These are phyloP conservation scores for Aplosporella prunicola DNA, from an alignment of 2,329 filamentous ascomycete genomes.

Conservation along the genomic window DNA sequence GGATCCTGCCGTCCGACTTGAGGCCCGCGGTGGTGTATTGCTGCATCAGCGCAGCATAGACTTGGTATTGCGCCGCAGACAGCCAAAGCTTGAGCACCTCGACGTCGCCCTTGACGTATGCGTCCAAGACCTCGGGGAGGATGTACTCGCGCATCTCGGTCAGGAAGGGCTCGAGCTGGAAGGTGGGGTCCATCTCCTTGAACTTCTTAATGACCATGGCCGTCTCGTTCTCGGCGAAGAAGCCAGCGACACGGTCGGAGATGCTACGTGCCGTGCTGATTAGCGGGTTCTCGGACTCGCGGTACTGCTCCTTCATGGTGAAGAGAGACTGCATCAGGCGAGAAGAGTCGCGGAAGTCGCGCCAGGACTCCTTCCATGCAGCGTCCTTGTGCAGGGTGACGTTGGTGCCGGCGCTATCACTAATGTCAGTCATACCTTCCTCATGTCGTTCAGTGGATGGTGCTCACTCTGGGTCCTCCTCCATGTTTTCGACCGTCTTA, in stretches of 20 bases:
- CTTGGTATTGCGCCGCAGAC: conserved; percentile 88
- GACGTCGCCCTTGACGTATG: conserved; percentile 92
- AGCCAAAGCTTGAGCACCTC: conserved; percentile 91
- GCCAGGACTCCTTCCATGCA: conserved; percentile 97
- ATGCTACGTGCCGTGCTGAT: conserved; percentile 90
- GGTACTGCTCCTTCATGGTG: conserved; percentile 74
- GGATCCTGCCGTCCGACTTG: conserved; percentile 86
- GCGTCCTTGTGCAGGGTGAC: conserved; percentile 94
- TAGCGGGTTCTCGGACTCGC: conserved; percentile 94
- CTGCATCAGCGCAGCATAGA: conserved; percentile 93
- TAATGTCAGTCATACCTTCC: conserved; percentile 23
- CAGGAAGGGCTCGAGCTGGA: conserved; percentile 91
- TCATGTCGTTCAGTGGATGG: not conserved
- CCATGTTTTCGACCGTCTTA: conserved; percentile 27
- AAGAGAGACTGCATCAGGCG: conserved; percentile 84
- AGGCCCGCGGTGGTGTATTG: conserved; percentile 91
- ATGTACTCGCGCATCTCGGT: conserved; percentile 97
- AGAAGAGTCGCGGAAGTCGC: conserved; percentile 83
- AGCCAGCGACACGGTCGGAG: conserved; percentile 83
- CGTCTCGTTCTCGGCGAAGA: conserved; percentile 98
- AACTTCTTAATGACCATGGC: conserved; percentile 98
- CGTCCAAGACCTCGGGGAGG: conserved; percentile 89
- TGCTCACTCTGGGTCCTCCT: conserved; percentile 50
- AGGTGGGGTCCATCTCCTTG: conserved; percentile 86
- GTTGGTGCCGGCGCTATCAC: conserved; percentile 75